Evolutionary conservation across 768 basidiomycete species (phyloP).

Genomic region (Mycena latifolia): DNA sequence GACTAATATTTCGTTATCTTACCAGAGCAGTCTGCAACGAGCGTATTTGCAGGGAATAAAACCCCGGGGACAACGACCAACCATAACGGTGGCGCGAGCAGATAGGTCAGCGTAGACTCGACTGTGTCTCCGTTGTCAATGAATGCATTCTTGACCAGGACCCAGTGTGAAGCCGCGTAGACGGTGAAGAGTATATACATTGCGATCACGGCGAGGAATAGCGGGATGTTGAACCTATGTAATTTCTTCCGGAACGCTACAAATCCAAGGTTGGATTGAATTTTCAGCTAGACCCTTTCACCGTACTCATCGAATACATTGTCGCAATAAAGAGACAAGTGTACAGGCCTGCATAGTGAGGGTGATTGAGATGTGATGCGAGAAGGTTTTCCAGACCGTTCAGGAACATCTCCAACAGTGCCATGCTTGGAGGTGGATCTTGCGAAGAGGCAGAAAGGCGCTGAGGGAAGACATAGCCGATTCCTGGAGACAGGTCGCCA

Average conservation of each 20-base stretch:
- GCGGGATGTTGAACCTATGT: background rate
- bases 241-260: background rate
- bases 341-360: slow-evolving; percentile 12
- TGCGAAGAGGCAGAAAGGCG: no score
- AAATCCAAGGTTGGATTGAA: no score
- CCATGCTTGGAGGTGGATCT: no score
- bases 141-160: slow-evolving; percentile 18
- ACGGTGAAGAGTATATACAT: slow-evolving; percentile 30
- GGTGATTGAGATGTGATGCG: no score
- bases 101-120: background rate
- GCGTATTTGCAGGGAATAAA: slow-evolving; percentile 15
- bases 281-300: no score
- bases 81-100: slow-evolving; percentile 15
- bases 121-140: slow-evolving; percentile 16
- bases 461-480: no score
- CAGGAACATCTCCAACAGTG: no score
- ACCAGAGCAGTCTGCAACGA: slow-evolving; percentile 27
- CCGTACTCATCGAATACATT: slow-evolving; percentile 3
- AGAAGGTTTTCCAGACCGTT: no score
- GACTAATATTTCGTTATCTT: no score
- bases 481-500: no score
- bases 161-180: slow-evolving; percentile 19
- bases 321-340: background rate
- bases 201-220: slow-evolving; percentile 8
- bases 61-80: slow-evolving; percentile 8